These are phyloP conservation scores for Leccinellum rugosiceps DNA, from an alignment of 768 basidiomycete genomes.

Conservation along the genomic window DNA sequence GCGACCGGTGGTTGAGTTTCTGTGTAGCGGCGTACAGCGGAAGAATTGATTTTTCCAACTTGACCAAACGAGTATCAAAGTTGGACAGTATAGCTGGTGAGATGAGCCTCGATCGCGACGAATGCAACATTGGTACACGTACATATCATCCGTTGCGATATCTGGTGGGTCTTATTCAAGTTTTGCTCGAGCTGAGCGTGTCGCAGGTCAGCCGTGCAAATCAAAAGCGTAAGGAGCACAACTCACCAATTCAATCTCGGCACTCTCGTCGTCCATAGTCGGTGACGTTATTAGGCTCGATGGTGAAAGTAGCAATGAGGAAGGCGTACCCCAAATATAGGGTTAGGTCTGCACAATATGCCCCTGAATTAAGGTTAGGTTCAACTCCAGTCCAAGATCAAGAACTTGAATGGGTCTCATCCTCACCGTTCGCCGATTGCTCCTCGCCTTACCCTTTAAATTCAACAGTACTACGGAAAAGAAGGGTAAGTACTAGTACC, in stretches of 20 bases:
- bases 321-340: not conserved
- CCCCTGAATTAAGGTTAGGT: not conserved
- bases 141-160: slow-evolving; percentile 86
- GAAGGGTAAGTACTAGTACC: slow-evolving; percentile 3
- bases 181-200: slow-evolving; percentile 73
- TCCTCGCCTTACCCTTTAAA: not conserved
- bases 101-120: slow-evolving; percentile 20
- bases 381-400: no score
- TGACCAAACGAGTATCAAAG: slow-evolving; percentile 78
- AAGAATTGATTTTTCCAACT: slow-evolving; percentile 80
- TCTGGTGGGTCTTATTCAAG: slow-evolving; percentile 79
- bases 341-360: not conserved
- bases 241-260: slow-evolving; percentile 25
- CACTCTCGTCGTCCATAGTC: slow-evolving; percentile 27
- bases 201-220: not conserved
- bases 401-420: no score
- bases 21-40: slow-evolving; percentile 81
- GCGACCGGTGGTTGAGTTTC: slow-evolving; percentile 64
- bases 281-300: no score
- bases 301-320: not conserved
- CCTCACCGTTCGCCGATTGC: not conserved
- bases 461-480: not conserved
- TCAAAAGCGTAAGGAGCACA: not conserved
- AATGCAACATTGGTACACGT: slow-evolving; percentile 26
- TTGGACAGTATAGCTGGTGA: slow-evolving; percentile 74